phyloP scores from a whole-genome alignment of 1,139 yeast genomes.

The Nakaseomyces nivariensis region DNA sequence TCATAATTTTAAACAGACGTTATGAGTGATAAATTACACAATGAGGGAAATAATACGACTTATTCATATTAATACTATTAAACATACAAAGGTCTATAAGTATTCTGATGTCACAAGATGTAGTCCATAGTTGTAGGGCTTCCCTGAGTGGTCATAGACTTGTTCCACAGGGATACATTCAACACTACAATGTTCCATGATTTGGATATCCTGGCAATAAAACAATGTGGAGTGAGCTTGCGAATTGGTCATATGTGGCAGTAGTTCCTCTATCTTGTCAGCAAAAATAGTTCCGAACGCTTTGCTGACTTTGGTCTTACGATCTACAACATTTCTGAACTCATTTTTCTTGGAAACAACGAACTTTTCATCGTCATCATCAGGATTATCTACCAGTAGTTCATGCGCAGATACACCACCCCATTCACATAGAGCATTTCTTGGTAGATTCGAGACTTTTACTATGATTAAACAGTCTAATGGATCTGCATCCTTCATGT shows the following conservation, averaged over 20 bases:
- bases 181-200: slow-evolving; percentile 3
- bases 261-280: slow-evolving; percentile 7
- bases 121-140: slow-evolving; percentile 13
- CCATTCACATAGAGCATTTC: slow-evolving; percentile 70
- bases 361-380: slow-evolving; percentile 34
- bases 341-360: slow-evolving; percentile 1
- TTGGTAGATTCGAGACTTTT: slow-evolving; percentile 56
- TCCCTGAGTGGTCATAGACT: slow-evolving; percentile 21
- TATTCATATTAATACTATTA: too few species aligned
- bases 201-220: not conserved
- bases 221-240: not conserved
- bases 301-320: not conserved
- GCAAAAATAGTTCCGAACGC: slow-evolving; percentile 14
- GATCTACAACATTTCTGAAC: slow-evolving; percentile 3
- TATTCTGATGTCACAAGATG: slow-evolving; percentile 9
- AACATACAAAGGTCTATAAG: not conserved
- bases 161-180: slow-evolving; percentile 22
- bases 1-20: too few species aligned
- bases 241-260: not conserved
- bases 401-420: slow-evolving; percentile 46
- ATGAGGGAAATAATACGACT: too few species aligned
- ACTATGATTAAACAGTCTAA: slow-evolving; percentile 40
- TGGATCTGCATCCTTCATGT: slow-evolving; percentile 21
- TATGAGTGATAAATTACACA: not conserved
- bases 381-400: slow-evolving; percentile 31